Evolutionary conservation across 495 filamentous ascomycete species (phyloP).

Genomic region (Polyplosphaeria fusca): DNA sequence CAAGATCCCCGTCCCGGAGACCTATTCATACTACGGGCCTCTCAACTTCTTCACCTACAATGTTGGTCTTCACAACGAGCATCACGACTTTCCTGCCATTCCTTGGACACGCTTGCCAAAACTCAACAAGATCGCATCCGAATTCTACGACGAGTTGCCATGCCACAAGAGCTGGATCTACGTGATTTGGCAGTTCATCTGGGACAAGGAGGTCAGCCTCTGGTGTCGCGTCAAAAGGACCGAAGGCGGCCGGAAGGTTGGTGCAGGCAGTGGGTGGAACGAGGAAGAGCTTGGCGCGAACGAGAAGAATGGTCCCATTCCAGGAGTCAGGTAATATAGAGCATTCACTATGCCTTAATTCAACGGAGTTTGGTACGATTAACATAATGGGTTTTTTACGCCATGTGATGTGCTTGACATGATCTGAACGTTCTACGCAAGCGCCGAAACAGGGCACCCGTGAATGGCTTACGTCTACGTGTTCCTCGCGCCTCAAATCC

Average conservation of each 20-base stretch:
- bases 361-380: too few species aligned
- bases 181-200: constrained; percentile 92
- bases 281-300: constrained; percentile 53
- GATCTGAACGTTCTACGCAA: too few species aligned
- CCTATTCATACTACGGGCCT: constrained; percentile 93
- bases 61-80: constrained; percentile 95
- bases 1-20: constrained; percentile 71
- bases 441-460: too few species aligned
- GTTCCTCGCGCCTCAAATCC: too few species aligned
- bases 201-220: constrained; percentile 81
- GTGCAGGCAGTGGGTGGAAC: constrained; percentile 46
- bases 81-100: constrained; percentile 96
- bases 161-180: constrained; percentile 84
- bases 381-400: too few species aligned
- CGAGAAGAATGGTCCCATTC: constrained; percentile 33
- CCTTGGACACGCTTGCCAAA: constrained; percentile 83
- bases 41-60: constrained; percentile 94
- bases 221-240: constrained; percentile 91
- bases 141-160: constrained; percentile 90
- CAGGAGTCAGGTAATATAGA: constrained; percentile 31
- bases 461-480: too few species aligned
- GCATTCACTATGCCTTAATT: neutral
- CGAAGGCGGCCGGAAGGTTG: constrained; percentile 69
- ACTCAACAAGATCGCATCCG: constrained; percentile 74
- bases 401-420: too few species aligned